Evolutionary conservation across 441 rosid species (phyloP), one percentile per base, ranked within the genome.

Genomic region (Corymbia calophylla): DNA sequence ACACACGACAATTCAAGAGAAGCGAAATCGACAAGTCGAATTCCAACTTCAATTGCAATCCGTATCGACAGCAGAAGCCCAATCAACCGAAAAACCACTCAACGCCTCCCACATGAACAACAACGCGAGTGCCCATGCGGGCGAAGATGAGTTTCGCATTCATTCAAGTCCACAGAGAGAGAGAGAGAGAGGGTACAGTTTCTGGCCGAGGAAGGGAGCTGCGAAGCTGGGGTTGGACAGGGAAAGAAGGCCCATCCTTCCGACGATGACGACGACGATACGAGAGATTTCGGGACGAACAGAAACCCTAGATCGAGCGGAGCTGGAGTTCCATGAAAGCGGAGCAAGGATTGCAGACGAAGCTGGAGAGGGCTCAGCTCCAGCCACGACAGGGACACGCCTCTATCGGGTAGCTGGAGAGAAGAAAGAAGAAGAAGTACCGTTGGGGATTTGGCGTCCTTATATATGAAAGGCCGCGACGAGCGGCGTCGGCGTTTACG

Each of bases 211-310:
- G 89, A 94, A 92, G 32, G 93, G 70, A 88, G 95, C 90, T 77
- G 94, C 90, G 66, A 90, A 89, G 23, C 90, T 39, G 89, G 95
- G 94, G 87, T 87, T 92, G 3, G 95, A 92, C 82, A 94, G 92
- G 86, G 90, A 92, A 91, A 93, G 93, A 53, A 92, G 90, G n/a
- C 92, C 91, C 94, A 91, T 91, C 29, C 53, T 47, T 48, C 25
- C 48, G 31, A 81, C 19, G 81, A 2, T 6, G 68, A 23, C 16
- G 32, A n/a, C 15, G 66, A 56, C 8, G 77, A 55, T 6, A 19
- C 51, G 27, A 54, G 86, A 44, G 68, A 29, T 25, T 8, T 39
- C 47, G 25, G 84, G 48, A 25, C 86, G 58, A 25, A 60, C 35
- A 35, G 73, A 70, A 55, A 39, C 90, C 90, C 87, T 85, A 89